Base-by-base conservation (phyloP, 352 stramenopile species). In the Phytophthora pseudosyringae region DNA sequence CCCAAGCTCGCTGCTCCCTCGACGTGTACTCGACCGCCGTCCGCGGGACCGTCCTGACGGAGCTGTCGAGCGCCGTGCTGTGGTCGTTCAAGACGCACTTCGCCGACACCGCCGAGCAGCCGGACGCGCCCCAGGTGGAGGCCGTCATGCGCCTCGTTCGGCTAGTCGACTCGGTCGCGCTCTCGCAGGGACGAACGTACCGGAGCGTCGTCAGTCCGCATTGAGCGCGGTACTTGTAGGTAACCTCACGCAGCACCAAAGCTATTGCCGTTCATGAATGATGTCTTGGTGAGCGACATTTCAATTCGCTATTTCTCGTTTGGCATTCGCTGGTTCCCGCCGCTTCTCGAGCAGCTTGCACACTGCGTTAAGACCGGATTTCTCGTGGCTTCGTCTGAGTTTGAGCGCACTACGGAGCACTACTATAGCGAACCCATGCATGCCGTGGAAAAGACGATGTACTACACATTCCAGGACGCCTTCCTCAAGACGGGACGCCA, bases 391-490 rank as follows among this genome's bases (percentile, higher is more conserved):
- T 95, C 76, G 46, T 87, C 84, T 1, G 75, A 71, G 29, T 93
- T 88, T 44, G 69, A 94, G 39, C 69, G 74, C n/a, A 98, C 90
- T 6, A 98, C 91, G 41, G 77, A 97, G 44, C 96, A 97, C 64
- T 98, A 98, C 76, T 98, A 92, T 68, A 86, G 83, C 26, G 83
- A 91, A 21, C 81, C 81, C 0, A 75, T 89, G 64, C 31, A 86
- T 56, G 33, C 64, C 0, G 39, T 62, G 5, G 53, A 82, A 12
- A 86, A 87, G 44, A 76, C 63, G 0, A 78, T 89, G 72, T 62
- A 87, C 78, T 91, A 90, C 47, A 98, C 95, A 0, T 98, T 98
- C 76, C 90, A 97, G 71, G 95, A 98, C 71, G 95, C 95, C 6
- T 98, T 93, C 74, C 76, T 96, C 46, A 86, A 91, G 55, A 98